Percentiles rank a stretch among this genome's conserved stretches.
These are phyloP conservation scores for Oropetium thomaeum DNA, from an alignment of 176 grass and related monocot species.

Conservation along the genomic window DNA sequence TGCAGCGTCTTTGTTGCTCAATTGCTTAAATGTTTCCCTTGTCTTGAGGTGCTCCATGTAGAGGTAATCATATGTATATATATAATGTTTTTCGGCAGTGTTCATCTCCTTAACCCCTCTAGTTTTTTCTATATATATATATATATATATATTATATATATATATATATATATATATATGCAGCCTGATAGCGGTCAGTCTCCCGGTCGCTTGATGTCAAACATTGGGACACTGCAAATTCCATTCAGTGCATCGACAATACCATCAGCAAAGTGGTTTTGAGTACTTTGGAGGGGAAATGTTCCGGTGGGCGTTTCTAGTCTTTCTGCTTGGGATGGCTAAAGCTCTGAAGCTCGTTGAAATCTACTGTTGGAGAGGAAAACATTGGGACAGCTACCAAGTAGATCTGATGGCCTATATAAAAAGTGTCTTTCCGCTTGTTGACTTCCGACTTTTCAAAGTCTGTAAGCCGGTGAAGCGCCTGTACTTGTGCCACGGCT, in stretches of 20 bases:
- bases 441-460: background rate
- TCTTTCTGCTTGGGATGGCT: slow-evolving; percentile 34
- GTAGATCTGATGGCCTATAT: background rate
- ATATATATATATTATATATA: too few species aligned
- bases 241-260: slow-evolving; percentile 32
- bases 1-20: slow-evolving; percentile 21
- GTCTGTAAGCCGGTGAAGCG: background rate
- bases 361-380: slow-evolving; percentile 20
- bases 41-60: slow-evolving; percentile 35
- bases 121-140: too few species aligned
- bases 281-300: slow-evolving; percentile 31
- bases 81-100: background rate
- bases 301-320: slow-evolving; percentile 28
- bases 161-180: too few species aligned
- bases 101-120: background rate
- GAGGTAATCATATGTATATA: slow-evolving; percentile 26
- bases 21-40: slow-evolving; percentile 49
- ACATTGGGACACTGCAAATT: slow-evolving; percentile 30
- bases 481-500: slow-evolving; percentile 42
- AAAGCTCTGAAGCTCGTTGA: slow-evolving; percentile 25
- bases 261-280: slow-evolving; percentile 35
- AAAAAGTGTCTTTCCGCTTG: slow-evolving; percentile 14
- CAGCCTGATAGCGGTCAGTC: slow-evolving; percentile 32
- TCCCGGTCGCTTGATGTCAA: background rate
- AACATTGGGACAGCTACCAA: slow-evolving; percentile 4